Evolutionary conservation across 2,329 filamentous ascomycete species (phyloP), one percentile per base, ranked within the genome.

Genomic region (Mariannaea sp.): DNA sequence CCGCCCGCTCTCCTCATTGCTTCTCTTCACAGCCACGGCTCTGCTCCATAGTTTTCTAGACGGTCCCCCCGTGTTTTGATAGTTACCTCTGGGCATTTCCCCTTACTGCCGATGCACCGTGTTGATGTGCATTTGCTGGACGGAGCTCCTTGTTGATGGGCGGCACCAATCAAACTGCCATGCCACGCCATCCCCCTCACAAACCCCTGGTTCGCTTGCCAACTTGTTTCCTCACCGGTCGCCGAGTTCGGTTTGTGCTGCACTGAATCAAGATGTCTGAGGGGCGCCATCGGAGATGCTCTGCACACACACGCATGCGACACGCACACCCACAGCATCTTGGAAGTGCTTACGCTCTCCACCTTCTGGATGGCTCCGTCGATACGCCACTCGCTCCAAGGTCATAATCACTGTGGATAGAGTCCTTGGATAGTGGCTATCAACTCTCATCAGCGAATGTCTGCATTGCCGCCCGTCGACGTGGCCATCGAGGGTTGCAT

Each of bases 251-350:
- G 38, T 53, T 32, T 44, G 33, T 32, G 24, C 30, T 17, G 24
- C 17, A 9, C 24, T 36, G 44, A 32, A 12, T n/a, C n/a, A n/a
- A 12, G 27, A 44, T 44, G 39, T 39, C 30, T 44, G 45, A 44
- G 51, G n/a, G n/a, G n/a, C n/a, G 32, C 38, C 50, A 48, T 48
- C n/a, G n/a, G 44, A 54, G 51, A 54, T 54, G 51, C 51, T 49
- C 49, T 44, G 51, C 49, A 54, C n/a, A n/a, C n/a, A n/a, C n/a
- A n/a, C n/a, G n/a, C n/a, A n/a, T n/a, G n/a, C n/a, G n/a, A n/a
- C n/a, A n/a, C n/a, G n/a, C n/a, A n/a, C n/a, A n/a, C n/a, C n/a
- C n/a, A n/a, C n/a, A n/a, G n/a, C n/a, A n/a, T n/a, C n/a, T n/a
- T n/a, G n/a, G n/a, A n/a, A n/a, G n/a, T n/a, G n/a, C n/a, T n/a